Base-by-base conservation (phyloP, 2,329 filamentous ascomycete genomes). In the Fonsecaea pedrosoi region DNA sequence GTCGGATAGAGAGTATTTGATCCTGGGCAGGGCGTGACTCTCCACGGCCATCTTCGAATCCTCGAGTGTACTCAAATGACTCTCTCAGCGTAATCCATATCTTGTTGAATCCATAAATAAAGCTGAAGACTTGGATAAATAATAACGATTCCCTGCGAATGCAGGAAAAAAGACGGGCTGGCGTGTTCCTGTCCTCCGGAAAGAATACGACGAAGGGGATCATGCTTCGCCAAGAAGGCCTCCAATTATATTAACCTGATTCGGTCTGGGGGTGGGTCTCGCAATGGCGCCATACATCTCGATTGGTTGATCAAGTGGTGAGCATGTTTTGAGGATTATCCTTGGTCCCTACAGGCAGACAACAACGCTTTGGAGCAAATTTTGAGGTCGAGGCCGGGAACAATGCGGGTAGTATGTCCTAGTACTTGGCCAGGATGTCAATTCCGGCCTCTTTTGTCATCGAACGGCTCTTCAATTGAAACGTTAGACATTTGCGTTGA, bases 341-440 rank as follows among this genome's bases (percentile, higher is more conserved):
- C 38, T 40, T 40, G 38, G 38, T 2, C 12, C 38, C n/a, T 40
- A 4, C 38, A 40, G 38, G 38, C 4, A 40, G 38, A 40, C 15
- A 40, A 40, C 8, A 40, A 40, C 38, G 38, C 38, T 40, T 40
- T 40, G 38, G 38, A 40, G 38, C 38, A 40, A 40, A 40, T 40
- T 40, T 40, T 40, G 38, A 40, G 38, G 38, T 40, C 38, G 38
- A 40, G 38, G 38, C 38, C 12, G 38, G 38, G 38, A 40, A 40
- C 38, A 40, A 40, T 13, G 38, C 38, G 38, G 12, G 38, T 40
- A 40, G 38, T 40, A 40, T n/a, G n/a, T n/a, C n/a, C 38, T 15
- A 40, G 54, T 57, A 25, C 54, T 37, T 25, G 34, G 38, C 54
- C 30, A 57, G 34, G n/a, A 57, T 40, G 34, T 57, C 54, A 38